Evolutionary conservation across 176 grass and related monocot species (phyloP), one percentile per base, ranked within the genome.

Genomic region (Aegilops speltoides): DNA sequence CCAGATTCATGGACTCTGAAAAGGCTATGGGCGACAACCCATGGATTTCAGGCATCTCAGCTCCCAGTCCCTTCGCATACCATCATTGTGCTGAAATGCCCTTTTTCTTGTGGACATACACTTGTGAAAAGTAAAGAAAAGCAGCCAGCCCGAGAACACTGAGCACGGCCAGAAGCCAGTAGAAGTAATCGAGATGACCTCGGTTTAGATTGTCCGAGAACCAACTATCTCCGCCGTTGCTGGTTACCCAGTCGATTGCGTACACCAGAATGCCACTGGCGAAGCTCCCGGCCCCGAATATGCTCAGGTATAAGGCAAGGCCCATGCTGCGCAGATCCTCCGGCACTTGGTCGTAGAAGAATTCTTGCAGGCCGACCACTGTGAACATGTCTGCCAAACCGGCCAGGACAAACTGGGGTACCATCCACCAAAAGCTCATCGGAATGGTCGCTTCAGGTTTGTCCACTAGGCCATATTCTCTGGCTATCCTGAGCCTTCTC

Each of bases 331-430:
- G 82, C 69, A 94, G 61, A 65, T 25, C 56, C 65, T 91, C 87
- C 13, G 92, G 87, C 38, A 94, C 83, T 78, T 94, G 92, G 37
- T 94, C 89, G 6, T 94, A 94, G 73, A 91, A 94, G 45, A 94
- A 87, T 69, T 91, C 92, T 68, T 94, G 89, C 48, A 94, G 68
- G 15, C 92, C 87, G 1, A 89, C 89, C 41, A 89, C 81, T 31
- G 89, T 87, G 72, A 94, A 87, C 34, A 91, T 68, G 12, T 89
- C 84, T 0, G 80, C 80, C 50, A 89, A 36, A 16, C 92, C 92
- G 46, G 68, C 19, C 23, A 94, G 69, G 34, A 94, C 32, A 7
- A 87, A 94, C 6, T 89, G 89, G 31, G 92, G 92, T 26, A 78
- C 80, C 32, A 94, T 12, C 89, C 92, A 94, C 86, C 86, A 91